Conservation (phyloP, 257 asterid species). For the Przewalskia tangutica region DNA sequence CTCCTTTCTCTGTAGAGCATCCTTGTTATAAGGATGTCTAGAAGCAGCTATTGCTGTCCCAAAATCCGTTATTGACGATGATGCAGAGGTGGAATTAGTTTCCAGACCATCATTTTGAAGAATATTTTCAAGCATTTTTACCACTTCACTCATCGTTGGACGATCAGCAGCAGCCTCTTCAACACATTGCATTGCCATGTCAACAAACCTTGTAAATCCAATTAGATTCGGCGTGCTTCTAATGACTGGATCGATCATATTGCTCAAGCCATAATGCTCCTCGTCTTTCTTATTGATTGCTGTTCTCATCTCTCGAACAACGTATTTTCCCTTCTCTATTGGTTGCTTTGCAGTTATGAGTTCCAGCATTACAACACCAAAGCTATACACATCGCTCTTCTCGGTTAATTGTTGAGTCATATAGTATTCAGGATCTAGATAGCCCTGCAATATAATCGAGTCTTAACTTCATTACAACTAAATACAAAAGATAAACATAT, state of each 20-base stretch:
- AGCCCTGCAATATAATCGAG: conserved; percentile 41
- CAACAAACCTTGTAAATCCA: conserved; percentile 57
- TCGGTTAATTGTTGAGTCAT: conserved; percentile 93
- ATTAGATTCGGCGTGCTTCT: conserved; percentile 31
- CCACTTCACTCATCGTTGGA: conserved; percentile 81
- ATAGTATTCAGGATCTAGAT: conserved; percentile 89
- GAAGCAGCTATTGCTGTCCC: conserved; percentile 29
- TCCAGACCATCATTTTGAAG: conserved; percentile 61
- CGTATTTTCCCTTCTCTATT: conserved; percentile 78
- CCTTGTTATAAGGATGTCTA: conserved; percentile 50
- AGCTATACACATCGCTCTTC: conserved; percentile 89
- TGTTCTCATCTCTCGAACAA: conserved; percentile 62
- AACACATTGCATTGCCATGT: conserved; percentile 78
- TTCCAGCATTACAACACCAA: conserved; percentile 93
- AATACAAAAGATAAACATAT: background rate
- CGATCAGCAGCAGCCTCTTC: conserved; percentile 83
- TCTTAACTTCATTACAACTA: background rate
- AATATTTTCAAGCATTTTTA: conserved; percentile 56
- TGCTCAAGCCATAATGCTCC: conserved; percentile 43
- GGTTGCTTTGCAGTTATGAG: conserved; percentile 78
- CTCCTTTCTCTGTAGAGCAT: conserved; percentile 26
- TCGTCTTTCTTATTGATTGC: conserved; percentile 47
- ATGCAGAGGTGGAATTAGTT: conserved; percentile 65
- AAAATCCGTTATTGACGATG: conserved; percentile 76
- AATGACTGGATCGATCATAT: conserved; percentile 58